Evolutionary conservation across 768 basidiomycete species (phyloP), one percentile per base, ranked within the genome.

Genomic region (Paxillus involutus): DNA sequence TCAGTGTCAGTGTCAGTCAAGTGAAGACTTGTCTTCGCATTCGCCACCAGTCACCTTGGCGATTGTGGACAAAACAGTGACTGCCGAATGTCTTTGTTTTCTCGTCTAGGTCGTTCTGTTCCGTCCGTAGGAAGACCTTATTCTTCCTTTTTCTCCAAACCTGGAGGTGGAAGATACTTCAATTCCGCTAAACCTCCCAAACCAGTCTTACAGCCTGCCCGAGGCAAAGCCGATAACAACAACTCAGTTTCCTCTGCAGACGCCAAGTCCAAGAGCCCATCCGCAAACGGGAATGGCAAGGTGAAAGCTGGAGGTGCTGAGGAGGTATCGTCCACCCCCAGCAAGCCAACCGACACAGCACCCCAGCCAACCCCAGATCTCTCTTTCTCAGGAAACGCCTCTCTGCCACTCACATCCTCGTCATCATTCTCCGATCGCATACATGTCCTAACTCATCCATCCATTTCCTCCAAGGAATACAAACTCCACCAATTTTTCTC

Each of bases 401-500:
- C 67, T 46, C 51, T 58, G 14, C 59, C 67, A 19, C 63, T 53
- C 32, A 41, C 54, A 19, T 42, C 48, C 11, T 47, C 56, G 35
- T 46, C 55, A 48, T 32, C 59, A 44, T 17, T 55, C 42, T 37
- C 46, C 11, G 47, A 42, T 35, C 50, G 17, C 26, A 32, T n/a
- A 12, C 44, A 49, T 24, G 41, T 44, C 59, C 75, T 55, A 43
- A 52, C 73, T 11, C 86, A 89, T 59, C 86, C 85, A 1, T 60
- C 79, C 24, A 62, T 91, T 51, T 82, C 77, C 50, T 66, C 85
- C 11, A 82, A 85, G 57, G 88, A 89, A 59, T 84, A 88, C 70
- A 88, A 85, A 63, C 78, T 91, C 11, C 89, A 92, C 65, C 87
- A 89, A 50, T 93, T 94, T 71, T 93, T 94, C 73, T 82, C 91